These are phyloP conservation scores for Candida schatavii DNA, from an alignment of 805 yeast species.

Conservation along the genomic window DNA sequence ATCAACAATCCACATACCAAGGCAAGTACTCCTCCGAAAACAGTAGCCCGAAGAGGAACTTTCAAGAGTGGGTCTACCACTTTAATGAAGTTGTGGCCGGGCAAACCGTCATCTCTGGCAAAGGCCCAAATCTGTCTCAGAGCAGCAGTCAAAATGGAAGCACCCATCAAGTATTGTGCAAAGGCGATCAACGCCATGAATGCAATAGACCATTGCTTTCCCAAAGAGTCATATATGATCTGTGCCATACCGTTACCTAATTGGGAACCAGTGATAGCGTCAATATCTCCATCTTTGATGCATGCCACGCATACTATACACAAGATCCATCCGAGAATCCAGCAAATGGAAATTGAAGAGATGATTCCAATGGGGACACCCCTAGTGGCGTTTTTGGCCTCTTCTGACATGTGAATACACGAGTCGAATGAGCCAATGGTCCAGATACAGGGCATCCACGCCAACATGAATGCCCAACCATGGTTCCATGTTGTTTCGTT, in stretches of 20 bases:
- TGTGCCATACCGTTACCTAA: conserved; percentile 31
- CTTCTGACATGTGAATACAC: conserved; percentile 31
- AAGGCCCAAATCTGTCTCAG: conserved; percentile 30
- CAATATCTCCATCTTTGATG: conserved; percentile 21
- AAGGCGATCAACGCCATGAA: conserved; percentile 26
- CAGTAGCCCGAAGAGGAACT: conserved; percentile 26
- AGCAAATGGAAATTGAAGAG: conserved; percentile 27
- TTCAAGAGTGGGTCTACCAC: conserved; percentile 21
- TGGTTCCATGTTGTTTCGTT: conserved; percentile 54
- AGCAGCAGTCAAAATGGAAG: conserved; percentile 28
- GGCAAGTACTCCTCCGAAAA: conserved; percentile 32
- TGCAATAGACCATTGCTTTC: conserved; percentile 27
- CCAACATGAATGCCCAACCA: conserved; percentile 45
- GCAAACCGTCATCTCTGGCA: conserved; percentile 30
- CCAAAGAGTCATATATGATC: conserved; percentile 26
- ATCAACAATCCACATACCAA: conserved; percentile 37
- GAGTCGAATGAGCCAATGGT: conserved; percentile 34
- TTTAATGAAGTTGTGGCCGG: conserved; percentile 22
- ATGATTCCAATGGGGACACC: conserved; percentile 29
- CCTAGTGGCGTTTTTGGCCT: conserved; percentile 22
- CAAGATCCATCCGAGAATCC: conserved; percentile 22
- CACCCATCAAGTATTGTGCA: conserved; percentile 32
- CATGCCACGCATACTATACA: conserved; percentile 22
- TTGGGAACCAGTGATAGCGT: conserved; percentile 17
- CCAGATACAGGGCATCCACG: conserved; percentile 32